These are phyloP conservation scores for Lachnellula willkommii DNA, from an alignment of 2,329 filamentous ascomycete genomes.

Conservation along the genomic window DNA sequence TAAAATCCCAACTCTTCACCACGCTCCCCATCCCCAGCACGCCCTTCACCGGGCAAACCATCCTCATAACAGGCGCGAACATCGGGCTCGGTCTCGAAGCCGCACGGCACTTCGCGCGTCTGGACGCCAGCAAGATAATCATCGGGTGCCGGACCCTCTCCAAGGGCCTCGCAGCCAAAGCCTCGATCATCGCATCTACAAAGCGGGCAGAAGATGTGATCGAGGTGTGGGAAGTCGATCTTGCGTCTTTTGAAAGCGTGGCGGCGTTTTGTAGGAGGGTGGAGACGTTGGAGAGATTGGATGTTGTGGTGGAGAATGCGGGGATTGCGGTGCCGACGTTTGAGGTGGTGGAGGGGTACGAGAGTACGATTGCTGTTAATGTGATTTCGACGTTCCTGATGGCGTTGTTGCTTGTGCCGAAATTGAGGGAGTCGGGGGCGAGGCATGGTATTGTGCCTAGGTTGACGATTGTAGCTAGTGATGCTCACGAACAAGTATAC, in stretches of 20 bases:
- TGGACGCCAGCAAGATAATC: slow-evolving; percentile 27
- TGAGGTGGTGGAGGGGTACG: slow-evolving; percentile 22
- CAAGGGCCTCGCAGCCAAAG: slow-evolving; percentile 20
- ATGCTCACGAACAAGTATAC: slow-evolving; percentile 25
- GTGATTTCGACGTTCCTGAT: slow-evolving; percentile 31
- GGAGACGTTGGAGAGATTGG: slow-evolving; percentile 37
- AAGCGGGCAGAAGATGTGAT: slow-evolving; percentile 7
- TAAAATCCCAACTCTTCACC: slow-evolving; percentile 25
- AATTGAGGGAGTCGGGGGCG: slow-evolving; percentile 21
- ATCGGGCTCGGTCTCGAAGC: slow-evolving; percentile 45
- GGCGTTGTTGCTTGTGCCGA: slow-evolving; percentile 26
- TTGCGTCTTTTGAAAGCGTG: slow-evolving; percentile 43
- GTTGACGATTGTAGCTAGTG: slow-evolving; percentile 25
- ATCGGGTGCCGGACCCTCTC: slow-evolving; percentile 16
- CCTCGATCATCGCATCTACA: slow-evolving; percentile 10
- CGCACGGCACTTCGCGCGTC: slow-evolving; percentile 34
- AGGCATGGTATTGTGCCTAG: slow-evolving; percentile 17
- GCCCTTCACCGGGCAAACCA: slow-evolving; percentile 25
- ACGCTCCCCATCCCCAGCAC: slow-evolving; percentile 20
- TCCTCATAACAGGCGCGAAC: slow-evolving; percentile 47
- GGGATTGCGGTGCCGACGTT: slow-evolving; percentile 20
- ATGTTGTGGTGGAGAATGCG: slow-evolving; percentile 40
- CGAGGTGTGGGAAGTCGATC: slow-evolving; percentile 48
- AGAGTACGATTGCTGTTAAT: slow-evolving; percentile 29
- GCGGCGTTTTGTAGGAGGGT: slow-evolving; percentile 38